Evolutionary conservation across 805 yeast genomes (phyloP).

Genomic region (Metschnikowia noctiluminum): DNA sequence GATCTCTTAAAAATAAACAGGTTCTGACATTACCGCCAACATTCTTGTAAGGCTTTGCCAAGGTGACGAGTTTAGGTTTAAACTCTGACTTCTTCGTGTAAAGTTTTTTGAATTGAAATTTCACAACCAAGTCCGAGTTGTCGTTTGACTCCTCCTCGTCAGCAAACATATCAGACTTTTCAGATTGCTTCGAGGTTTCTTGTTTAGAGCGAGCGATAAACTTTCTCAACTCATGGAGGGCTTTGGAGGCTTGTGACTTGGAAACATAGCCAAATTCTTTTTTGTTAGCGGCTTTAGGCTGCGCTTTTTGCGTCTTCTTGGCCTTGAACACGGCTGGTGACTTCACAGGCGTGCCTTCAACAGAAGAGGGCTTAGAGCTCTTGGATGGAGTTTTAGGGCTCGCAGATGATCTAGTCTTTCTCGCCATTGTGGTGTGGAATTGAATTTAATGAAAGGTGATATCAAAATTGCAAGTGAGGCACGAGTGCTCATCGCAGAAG

Average conservation of each 20-base stretch:
- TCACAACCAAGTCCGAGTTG: constrained; percentile 55
- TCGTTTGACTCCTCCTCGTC: constrained; percentile 45
- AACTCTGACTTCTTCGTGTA: constrained; percentile 56
- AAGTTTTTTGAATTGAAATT: constrained; percentile 62
- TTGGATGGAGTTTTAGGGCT: constrained; percentile 18
- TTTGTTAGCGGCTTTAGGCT: constrained; percentile 9
- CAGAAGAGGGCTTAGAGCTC: constrained; percentile 5
- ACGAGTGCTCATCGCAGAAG: constrained; percentile 16
- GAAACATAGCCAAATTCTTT: constrained; percentile 15
- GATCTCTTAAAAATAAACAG: constrained; percentile 71
- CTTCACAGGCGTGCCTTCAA: constrained; percentile 8
- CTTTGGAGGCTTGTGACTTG: constrained; percentile 34
- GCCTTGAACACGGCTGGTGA: constrained; percentile 21
- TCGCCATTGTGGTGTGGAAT: constrained; percentile 14
- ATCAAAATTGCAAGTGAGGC: neutral
- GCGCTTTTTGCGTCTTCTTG: constrained; percentile 8
- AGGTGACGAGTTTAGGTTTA: constrained; percentile 49
- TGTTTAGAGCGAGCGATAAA: constrained; percentile 41
- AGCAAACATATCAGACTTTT: constrained; percentile 49
- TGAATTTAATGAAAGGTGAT: neutral
- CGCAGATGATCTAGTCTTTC: constrained; percentile 17
- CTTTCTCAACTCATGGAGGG: constrained; percentile 63
- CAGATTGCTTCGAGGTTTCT: constrained; percentile 23
- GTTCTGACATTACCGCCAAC: constrained; percentile 45
- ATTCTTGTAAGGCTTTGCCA: constrained; percentile 46